A percentile compares a stretch with the other conserved stretches of the same genome.
Evolutionary conservation across 345 rosid species (phyloP).

Genomic region (Conringia planisiliqua): DNA sequence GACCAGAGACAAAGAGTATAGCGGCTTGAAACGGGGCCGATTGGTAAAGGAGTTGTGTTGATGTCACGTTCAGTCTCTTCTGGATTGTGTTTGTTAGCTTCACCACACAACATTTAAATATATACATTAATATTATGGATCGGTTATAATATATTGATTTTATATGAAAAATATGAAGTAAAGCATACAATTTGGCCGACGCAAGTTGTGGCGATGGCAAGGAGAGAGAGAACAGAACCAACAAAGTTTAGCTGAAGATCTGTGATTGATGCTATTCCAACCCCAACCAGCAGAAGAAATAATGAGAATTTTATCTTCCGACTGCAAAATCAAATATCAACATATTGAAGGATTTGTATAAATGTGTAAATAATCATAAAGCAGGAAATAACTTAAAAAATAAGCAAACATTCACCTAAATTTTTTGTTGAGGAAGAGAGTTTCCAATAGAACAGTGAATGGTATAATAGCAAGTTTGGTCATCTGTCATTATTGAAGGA

Average conservation of each 20-base stretch:
- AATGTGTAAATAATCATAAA: background rate
- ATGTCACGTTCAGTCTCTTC: slow-evolving; percentile 86
- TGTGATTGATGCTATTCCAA: slow-evolving; percentile 92
- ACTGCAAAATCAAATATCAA: slow-evolving; percentile 48
- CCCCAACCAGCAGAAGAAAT: slow-evolving; percentile 67
- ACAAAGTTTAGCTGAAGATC: slow-evolving; percentile 88
- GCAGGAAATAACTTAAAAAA: background rate
- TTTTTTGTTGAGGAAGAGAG: slow-evolving; percentile 81
- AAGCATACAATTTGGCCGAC: slow-evolving; percentile 96
- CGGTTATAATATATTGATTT: background rate
- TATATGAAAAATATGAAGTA: background rate
- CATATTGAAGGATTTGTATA: background rate
- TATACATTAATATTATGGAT: background rate
- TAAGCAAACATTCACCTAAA: slow-evolving; percentile 55
- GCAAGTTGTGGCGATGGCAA: slow-evolving; percentile 88
- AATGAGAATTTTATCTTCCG: slow-evolving; percentile 71
- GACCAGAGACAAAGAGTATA: slow-evolving; percentile 92
- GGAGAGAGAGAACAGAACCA: slow-evolving; percentile 74
- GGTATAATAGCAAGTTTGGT: slow-evolving; percentile 98
- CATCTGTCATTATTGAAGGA: slow-evolving; percentile 55
- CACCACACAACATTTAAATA: slow-evolving; percentile 9
- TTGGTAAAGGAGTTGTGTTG: slow-evolving; percentile 93
- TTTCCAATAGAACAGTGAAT: slow-evolving; percentile 91
- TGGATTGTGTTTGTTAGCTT: slow-evolving; percentile 97
- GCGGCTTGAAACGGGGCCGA: slow-evolving; percentile 99